Evolutionary conservation across 148 eudicot species (phyloP).

Genomic region (Fagopyrum tataricum): DNA sequence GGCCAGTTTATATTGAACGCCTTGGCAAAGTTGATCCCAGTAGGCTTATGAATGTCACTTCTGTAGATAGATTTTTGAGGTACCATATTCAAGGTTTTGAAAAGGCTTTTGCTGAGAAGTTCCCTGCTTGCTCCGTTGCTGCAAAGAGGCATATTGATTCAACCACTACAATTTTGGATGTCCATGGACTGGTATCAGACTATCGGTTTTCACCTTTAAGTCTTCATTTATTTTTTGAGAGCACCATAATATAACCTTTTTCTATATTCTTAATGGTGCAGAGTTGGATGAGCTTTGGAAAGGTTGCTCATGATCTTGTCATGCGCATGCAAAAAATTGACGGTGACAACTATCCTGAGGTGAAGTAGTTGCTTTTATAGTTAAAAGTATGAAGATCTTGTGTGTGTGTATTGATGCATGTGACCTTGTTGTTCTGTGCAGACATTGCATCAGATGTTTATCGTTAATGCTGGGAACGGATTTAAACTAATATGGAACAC

Average conservation of each 20-base stretch:
- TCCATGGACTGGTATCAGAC: constrained; percentile 71
- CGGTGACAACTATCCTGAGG: constrained; percentile 97
- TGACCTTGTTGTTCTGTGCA: constrained; percentile 23
- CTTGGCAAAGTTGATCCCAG: constrained; percentile 78
- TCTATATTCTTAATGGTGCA: constrained; percentile 28
- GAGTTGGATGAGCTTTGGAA: constrained; percentile 95
- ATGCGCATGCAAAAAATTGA: constrained; percentile 93
- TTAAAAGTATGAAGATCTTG: background rate
- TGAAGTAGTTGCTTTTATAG: constrained; percentile 15
- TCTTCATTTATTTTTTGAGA: background rate
- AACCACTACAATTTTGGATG: constrained; percentile 80
- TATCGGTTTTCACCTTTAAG: background rate
- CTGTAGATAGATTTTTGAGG: constrained; percentile 73
- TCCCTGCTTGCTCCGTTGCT: constrained; percentile 94
- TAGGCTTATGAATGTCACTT: constrained; percentile 82
- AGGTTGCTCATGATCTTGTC: constrained; percentile 81
- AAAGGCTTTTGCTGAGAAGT: constrained; percentile 75
- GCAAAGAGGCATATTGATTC: constrained; percentile 91
- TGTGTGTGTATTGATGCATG: background rate
- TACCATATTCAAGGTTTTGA: constrained; percentile 94
- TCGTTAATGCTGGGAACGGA: constrained; percentile 90
- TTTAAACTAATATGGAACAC: constrained; percentile 79
- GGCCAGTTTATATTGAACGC: constrained; percentile 86
- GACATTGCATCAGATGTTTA: constrained; percentile 89
- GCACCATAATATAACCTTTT: constrained; percentile 12